Percentiles rank a stretch among this genome's conserved stretches.
These are phyloP conservation scores for Colletotrichum echinochloae DNA, from an alignment of 2,329 filamentous ascomycete genomes.

Conservation along the genomic window DNA sequence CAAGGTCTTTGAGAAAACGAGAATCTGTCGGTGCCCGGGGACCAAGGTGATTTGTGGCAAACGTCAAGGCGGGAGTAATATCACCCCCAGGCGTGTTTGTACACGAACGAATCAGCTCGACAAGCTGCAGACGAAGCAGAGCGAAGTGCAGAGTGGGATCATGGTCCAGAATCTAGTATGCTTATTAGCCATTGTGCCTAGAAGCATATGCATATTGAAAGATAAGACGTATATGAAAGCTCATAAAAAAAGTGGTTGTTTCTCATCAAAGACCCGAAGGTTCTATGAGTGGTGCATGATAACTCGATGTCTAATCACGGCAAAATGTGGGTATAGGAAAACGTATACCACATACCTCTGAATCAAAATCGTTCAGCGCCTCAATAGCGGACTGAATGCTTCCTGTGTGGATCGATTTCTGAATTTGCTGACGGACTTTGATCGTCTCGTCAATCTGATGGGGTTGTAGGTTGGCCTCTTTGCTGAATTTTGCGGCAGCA, in stretches of 20 bases:
- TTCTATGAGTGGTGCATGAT: slow-evolving; percentile 99
- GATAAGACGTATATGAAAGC: slow-evolving; percentile 34
- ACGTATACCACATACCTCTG: slow-evolving; percentile 77
- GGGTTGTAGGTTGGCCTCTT: slow-evolving; percentile 87
- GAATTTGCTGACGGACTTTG: slow-evolving; percentile 82
- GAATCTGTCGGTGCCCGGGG: slow-evolving; percentile 86
- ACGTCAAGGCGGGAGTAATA: slow-evolving; percentile 83
- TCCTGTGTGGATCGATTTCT: slow-evolving; percentile 85
- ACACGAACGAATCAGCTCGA: slow-evolving; percentile 89
- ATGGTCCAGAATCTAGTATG: slow-evolving; percentile 83
- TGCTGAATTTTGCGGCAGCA: slow-evolving; percentile 92
- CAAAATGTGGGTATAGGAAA: slow-evolving; percentile 44
- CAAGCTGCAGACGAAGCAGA: slow-evolving; percentile 87
- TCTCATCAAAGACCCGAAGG: slow-evolving; percentile 89
- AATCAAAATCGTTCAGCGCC: slow-evolving; percentile 88
- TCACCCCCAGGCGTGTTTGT: slow-evolving; percentile 75
- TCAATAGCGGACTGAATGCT: slow-evolving; percentile 88
- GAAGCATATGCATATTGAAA: slow-evolving; percentile 4
- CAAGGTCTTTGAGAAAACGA: slow-evolving; percentile 86
- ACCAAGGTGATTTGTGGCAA: slow-evolving; percentile 88
- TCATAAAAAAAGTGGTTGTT: slow-evolving; percentile 72
- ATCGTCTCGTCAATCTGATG: slow-evolving; percentile 80
- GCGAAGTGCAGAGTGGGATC: slow-evolving; percentile 89
- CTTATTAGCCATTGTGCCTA: slow-evolving; percentile 45
- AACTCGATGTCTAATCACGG: slow-evolving; percentile 92